Base-by-base conservation (phyloP, 768 basidiomycete genomes). In the Suillus weaverae region DNA sequence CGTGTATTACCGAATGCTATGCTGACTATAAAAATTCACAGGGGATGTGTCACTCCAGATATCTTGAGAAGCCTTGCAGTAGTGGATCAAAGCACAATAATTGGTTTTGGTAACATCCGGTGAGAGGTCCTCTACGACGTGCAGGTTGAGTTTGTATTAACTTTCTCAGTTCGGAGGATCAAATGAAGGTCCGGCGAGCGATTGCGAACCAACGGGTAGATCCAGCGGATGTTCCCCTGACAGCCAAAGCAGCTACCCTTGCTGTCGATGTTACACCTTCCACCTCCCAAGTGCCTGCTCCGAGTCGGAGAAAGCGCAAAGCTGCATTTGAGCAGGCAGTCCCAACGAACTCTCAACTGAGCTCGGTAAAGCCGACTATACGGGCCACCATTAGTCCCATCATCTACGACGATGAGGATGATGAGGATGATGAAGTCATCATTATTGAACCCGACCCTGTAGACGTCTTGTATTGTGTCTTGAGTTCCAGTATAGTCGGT, bases 401-500 rank as follows among this genome's bases (percentile, higher is more conserved):
- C 36, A 6, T 18, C 11, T 30, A 39, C 38, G 11, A 60, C 65
- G 22, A 13, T 44, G 44, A n/a, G 20, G 76, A 77, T 7, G 82
- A 83, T 22, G 84, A 84, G 38, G 73, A 77, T 1, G 77, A 79
- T 2, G 84, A 86, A 43, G 78, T 81, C 14, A 78, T 73, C 51
- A 64, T 69, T 4, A 63, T 67, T 0, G 85, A 83, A 60, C 79
- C 84, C 48, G 88, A 90, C 43, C 65, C 67, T 7, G 72, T 66
- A 20, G 92, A 94, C 64, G 92, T 95, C 74, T 73, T 92, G 26
- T 92, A 90, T 71, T 84, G 86, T 50, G 80, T 77, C 16, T 60
- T 88, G 70, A 73, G 74, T 4, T 84, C 89, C 0, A 87, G 84
- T 55, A 85, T 94, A 11, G 94, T 95, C 0, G 94, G 94, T 0